phyloP scores from a whole-genome alignment of 1,284 basidiomycete species.

The Volvariella volvacea region DNA sequence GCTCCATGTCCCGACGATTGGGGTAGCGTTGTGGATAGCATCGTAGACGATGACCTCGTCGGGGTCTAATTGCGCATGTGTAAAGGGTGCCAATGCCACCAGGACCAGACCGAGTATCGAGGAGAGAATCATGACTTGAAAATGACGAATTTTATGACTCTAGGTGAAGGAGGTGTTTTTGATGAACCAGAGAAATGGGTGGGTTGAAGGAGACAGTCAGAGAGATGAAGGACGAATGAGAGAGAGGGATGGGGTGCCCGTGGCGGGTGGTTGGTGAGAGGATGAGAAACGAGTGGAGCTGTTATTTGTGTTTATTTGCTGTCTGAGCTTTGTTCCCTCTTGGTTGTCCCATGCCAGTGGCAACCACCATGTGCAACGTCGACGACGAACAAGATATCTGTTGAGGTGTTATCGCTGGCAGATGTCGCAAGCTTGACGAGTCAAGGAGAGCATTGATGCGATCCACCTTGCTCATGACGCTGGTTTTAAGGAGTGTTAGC shows the following conservation, averaged over 20 bases:
- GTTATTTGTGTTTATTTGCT: slow-evolving; percentile 27
- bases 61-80: slow-evolving; percentile 28
- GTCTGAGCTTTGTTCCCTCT: slow-evolving; percentile 16
- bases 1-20: slow-evolving; percentile 78
- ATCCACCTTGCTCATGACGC: too few species aligned
- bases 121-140: slow-evolving; percentile 28
- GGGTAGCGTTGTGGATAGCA: slow-evolving; percentile 48
- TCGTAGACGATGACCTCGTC: slow-evolving; percentile 24
- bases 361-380: slow-evolving; percentile 1
- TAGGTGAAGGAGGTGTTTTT: not conserved
- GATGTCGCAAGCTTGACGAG: too few species aligned
- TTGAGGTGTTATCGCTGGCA: too few species aligned
- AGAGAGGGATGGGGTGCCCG: slow-evolving; percentile 11
- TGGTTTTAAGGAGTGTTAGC: too few species aligned
- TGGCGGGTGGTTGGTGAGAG: slow-evolving; percentile 10
- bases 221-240: slow-evolving; percentile 3
- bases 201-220: too few species aligned
- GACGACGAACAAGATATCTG: too few species aligned
- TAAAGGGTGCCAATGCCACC: slow-evolving; percentile 32
- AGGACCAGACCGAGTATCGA: slow-evolving; percentile 30
- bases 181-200: not conserved
- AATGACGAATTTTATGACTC: too few species aligned
- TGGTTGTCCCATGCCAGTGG: not conserved
- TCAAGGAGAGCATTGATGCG: too few species aligned
- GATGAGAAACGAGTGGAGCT: slow-evolving; percentile 9